Evolutionary conservation across 768 basidiomycete genomes (phyloP).

Genomic region (Psilocybe cubensis): DNA sequence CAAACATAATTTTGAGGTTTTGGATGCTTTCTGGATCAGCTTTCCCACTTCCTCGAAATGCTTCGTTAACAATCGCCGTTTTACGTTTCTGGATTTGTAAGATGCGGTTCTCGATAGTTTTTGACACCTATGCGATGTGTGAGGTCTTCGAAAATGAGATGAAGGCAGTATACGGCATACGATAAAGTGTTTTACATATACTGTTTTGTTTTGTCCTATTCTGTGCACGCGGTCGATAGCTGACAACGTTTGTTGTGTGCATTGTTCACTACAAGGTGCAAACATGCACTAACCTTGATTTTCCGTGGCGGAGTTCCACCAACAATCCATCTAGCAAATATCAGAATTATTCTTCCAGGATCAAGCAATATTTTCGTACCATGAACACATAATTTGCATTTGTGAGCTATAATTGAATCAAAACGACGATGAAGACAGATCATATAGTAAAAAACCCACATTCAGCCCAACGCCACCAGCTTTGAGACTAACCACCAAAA

Average conservation of each 20-base stretch:
- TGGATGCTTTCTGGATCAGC: conserved; percentile 74
- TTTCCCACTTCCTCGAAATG: conserved; percentile 66
- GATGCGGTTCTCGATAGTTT: conserved; percentile 82
- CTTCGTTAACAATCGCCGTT: conserved; percentile 84
- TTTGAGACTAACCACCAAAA: conserved; percentile 80
- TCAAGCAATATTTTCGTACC: conserved; percentile 43
- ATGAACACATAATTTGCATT: conserved; percentile 86
- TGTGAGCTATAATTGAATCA: conserved; percentile 53
- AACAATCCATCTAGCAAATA: conserved; percentile 78
- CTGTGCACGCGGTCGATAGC: conserved; percentile 88
- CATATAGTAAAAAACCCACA: conserved; percentile 43
- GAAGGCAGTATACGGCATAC: conserved; percentile 40
- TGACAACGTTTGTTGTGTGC: conserved; percentile 24
- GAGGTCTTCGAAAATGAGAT: background rate
- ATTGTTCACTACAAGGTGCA: background rate
- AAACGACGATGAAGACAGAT: background rate
- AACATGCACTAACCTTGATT: conserved; percentile 62
- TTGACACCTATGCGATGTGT: conserved; percentile 49
- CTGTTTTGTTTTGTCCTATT: conserved; percentile 81
- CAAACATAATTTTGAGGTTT: conserved; percentile 84
- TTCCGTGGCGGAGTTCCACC: conserved; percentile 89
- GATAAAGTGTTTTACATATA: conserved; percentile 86
- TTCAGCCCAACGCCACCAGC: conserved; percentile 94
- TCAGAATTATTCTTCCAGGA: background rate
- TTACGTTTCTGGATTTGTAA: conserved; percentile 85